These are phyloP conservation scores for Suhomyces wounanorum DNA, from an alignment of 1,139 yeast genomes.

Conservation along the genomic window DNA sequence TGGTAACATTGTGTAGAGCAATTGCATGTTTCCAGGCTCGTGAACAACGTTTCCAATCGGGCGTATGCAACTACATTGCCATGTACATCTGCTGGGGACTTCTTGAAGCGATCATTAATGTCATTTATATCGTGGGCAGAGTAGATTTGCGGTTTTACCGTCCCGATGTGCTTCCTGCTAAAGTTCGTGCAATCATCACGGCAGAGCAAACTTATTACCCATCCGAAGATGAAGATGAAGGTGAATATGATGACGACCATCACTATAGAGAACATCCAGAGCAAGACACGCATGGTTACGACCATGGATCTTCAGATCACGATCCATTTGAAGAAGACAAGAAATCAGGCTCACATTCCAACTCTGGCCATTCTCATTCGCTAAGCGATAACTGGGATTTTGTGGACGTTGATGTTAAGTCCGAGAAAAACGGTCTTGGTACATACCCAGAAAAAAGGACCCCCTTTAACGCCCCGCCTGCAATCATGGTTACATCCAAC, in stretches of 20 bases:
- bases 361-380: not conserved
- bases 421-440: slow-evolving; percentile 3
- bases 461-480: not conserved
- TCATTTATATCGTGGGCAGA: slow-evolving; percentile 60
- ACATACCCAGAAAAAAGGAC: not conserved
- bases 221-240: slow-evolving; percentile 27
- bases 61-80: slow-evolving; percentile 45
- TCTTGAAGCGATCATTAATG: slow-evolving; percentile 57
- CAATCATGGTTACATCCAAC: not conserved
- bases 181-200: slow-evolving; percentile 43
- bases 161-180: slow-evolving; percentile 57
- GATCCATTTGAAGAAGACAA: not conserved
- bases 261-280: not conserved
- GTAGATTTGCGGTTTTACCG: slow-evolving; percentile 78
- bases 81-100: slow-evolving; percentile 72
- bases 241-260: slow-evolving; percentile 8
- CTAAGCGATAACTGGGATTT: slow-evolving; percentile 17
- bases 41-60: slow-evolving; percentile 9
- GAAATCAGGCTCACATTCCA: not conserved
- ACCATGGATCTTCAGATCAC: not conserved
- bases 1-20: slow-evolving; percentile 60
- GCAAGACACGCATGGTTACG: not conserved
- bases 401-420: slow-evolving; percentile 16
- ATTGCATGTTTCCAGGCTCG: slow-evolving; percentile 51
- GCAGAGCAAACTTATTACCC: slow-evolving; percentile 42